Conservation (phyloP, 2,329 filamentous ascomycete species). For the Fusarium fujikuroi region DNA sequence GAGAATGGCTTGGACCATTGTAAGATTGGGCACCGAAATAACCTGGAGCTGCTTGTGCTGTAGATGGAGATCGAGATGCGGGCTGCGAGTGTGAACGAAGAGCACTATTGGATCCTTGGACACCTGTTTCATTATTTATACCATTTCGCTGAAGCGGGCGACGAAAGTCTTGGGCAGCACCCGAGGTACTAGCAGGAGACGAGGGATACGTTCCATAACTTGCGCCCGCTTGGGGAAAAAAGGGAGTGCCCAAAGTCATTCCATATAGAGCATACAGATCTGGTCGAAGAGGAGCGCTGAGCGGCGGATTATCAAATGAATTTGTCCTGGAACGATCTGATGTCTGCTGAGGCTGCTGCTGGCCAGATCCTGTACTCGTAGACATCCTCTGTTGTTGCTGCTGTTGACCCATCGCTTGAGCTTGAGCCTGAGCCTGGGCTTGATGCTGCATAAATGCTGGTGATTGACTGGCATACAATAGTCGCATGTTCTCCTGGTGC, state of each 20-base stretch:
- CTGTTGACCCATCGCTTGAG: conserved; percentile 49
- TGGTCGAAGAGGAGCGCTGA: conserved; percentile 67
- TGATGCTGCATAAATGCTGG: conserved; percentile 50
- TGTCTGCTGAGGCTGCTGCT: conserved; percentile 48
- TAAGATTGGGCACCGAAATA: conserved; percentile 49
- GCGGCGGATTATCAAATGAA: conserved; percentile 70
- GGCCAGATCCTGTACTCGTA: conserved; percentile 34
- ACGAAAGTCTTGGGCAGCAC: conserved; percentile 62
- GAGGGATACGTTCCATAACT: conserved; percentile 66
- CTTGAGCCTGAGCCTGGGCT: conserved; percentile 29
- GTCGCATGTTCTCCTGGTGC: conserved; percentile 51
- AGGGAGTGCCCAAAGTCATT: conserved; percentile 55
- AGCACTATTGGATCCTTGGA: conserved; percentile 62
- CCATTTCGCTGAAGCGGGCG: conserved; percentile 66
- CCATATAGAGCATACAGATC: conserved; percentile 66
- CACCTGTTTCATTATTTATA: conserved; percentile 59
- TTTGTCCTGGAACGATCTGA: conserved; percentile 68
- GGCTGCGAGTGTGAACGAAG: conserved; percentile 75
- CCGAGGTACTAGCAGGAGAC: conserved; percentile 61
- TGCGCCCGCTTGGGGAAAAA: conserved; percentile 57
- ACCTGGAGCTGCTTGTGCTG: conserved; percentile 41
- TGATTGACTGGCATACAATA: conserved; percentile 50
- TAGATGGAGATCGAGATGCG: conserved; percentile 59
- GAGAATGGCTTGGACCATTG: conserved; percentile 50
- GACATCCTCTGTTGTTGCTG: conserved; percentile 48